Conservation (phyloP, 305 asterid genomes). For the Fraxinus paxiana region DNA sequence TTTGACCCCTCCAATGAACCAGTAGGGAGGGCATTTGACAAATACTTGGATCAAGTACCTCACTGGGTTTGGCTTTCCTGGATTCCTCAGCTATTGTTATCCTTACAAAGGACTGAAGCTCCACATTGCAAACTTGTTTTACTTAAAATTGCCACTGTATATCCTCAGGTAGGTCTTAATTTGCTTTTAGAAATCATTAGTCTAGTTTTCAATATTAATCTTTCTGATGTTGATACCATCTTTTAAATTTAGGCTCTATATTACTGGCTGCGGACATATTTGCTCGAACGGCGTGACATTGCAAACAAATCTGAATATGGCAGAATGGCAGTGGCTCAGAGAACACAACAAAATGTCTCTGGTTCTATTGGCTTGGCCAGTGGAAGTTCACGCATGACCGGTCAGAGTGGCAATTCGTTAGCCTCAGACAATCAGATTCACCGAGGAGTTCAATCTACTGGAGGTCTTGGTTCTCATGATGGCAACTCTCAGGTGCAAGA, state of each 20-base stretch:
- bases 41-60: constrained; percentile 85
- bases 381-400: constrained; percentile 62
- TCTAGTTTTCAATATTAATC: no score
- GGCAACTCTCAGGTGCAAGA: constrained; percentile 79
- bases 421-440: constrained; percentile 78
- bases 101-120: constrained; percentile 92
- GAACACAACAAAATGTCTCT: constrained; percentile 87
- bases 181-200: background rate
- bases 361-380: constrained; percentile 62
- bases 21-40: constrained; percentile 92
- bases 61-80: constrained; percentile 99
- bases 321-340: constrained; percentile 96
- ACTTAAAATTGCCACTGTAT: constrained; percentile 80
- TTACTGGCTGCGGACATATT: constrained; percentile 98
- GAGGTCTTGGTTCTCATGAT: constrained; percentile 74
- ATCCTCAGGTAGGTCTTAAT: constrained; percentile 73
- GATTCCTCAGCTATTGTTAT: constrained; percentile 93
- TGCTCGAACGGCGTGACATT: constrained; percentile 97
- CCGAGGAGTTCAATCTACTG: constrained; percentile 70
- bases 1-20: constrained; percentile 94
- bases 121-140: constrained; percentile 94
- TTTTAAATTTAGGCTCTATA: constrained; percentile 67
- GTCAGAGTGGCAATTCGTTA: constrained; percentile 64
- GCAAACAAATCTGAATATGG: constrained; percentile 92
- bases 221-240: constrained; percentile 8